Percentiles rank a stretch among this genome's conserved stretches.
Evolutionary conservation across 176 grass and related monocot species (phyloP).

Genomic region (sorghum (Sorghum bicolor)): Sorghum_bicolor_NCBIv3 NC_012872.2:58432501-58433000

Average conservation of each 20-base stretch:
- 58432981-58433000: not conserved
- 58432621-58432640: constrained; percentile 49
- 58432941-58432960: not conserved
- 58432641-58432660: not conserved
- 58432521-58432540: constrained; percentile 56
- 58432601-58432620: constrained; percentile 59
- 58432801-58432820: not conserved
- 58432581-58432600: not conserved
- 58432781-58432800: not conserved
- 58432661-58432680: constrained; percentile 31
- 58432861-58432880: not conserved
- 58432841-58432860: not conserved
- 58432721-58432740: constrained; percentile 30
- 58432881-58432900: not conserved
- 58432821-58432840: not conserved
- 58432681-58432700: not conserved
- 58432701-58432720: constrained; percentile 48
- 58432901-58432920: not conserved
- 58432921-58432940: not conserved
- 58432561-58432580: constrained; percentile 27
- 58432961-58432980: not conserved
- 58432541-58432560: constrained; percentile 71
- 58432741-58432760: not conserved
- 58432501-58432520: constrained; percentile 29
- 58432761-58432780: not conserved